phyloP scores from a whole-genome alignment of 768 basidiomycete species.

The Russula earlei region DNA sequence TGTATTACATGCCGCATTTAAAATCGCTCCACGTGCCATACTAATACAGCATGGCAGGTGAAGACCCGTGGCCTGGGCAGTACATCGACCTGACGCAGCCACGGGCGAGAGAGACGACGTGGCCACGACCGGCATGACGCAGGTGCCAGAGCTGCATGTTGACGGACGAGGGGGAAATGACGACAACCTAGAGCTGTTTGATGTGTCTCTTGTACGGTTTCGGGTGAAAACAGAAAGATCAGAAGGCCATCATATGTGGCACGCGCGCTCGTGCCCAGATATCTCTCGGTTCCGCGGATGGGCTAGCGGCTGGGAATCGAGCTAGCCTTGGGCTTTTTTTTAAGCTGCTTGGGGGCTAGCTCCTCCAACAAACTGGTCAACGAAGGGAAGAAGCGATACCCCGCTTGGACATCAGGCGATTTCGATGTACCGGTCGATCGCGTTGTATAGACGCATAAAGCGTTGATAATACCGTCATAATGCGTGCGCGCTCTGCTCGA shows the following conservation, averaged over 20 bases:
- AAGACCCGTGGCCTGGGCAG: conserved; percentile 61
- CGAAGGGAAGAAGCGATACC: neutral
- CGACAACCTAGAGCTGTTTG: neutral
- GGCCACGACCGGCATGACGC: conserved; percentile 57
- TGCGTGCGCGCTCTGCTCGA: neutral
- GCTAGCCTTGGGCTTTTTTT: neutral
- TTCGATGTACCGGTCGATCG: neutral
- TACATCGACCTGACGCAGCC: conserved; percentile 67
- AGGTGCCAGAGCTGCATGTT: neutral
- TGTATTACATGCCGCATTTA: conserved; percentile 9
- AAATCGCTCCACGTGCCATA: conserved; percentile 12
- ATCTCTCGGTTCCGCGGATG: neutral
- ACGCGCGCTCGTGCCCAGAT: conserved; percentile 3
- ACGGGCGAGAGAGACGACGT: conserved; percentile 47
- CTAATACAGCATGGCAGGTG: conserved; percentile 34
- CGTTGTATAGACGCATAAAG: neutral
- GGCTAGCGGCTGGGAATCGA: neutral
- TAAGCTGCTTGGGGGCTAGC: conserved; percentile 2
- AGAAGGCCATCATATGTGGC: neutral
- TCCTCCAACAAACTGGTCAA: neutral
- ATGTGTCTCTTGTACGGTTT: conserved; percentile 5
- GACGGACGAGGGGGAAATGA: neutral
- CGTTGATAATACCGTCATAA: conserved; percentile 10
- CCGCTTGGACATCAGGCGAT: neutral
- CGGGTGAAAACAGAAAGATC: conserved; percentile 5